Base-by-base conservation (phyloP, 2,329 filamentous ascomycete species). In the Mollisiaceae sp. region DNA sequence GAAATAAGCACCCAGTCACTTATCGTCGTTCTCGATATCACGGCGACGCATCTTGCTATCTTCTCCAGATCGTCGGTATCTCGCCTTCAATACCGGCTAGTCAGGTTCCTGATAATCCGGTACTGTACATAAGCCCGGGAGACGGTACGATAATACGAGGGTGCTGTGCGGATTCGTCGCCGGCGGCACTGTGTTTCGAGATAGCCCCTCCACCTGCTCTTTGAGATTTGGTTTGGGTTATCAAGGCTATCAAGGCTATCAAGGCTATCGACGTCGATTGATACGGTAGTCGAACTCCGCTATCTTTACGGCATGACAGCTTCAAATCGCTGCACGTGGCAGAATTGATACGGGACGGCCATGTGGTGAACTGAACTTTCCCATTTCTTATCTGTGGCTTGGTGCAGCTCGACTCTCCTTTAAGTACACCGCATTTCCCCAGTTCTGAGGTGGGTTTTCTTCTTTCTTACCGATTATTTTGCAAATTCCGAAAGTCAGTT, bases 361-460 rank as follows among this genome's bases (percentile, higher is more conserved):
- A 57, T 58, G 36, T 43, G 27, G 54, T 56, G 47, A 63, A 39
- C 27, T 47, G 60, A 54, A n/a, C 22, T 61, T 36, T 62, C 39
- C 60, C 41, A 50, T 64, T 61, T 32, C 68, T 71, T 70, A 71
- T 71, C 69, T 68, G 60, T 69, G 66, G 66, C 66, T 67, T 65
- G 50, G 52, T 15, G 9, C 18, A 12, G 43, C 43, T 55, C 11
- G 36, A 57, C 47, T 55, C 47, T 38, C 65, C 43, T 62, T 71
- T 62, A 71, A 67, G 64, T 63, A 66, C 45, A 39, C 32, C 54
- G 22, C 54, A 32, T 54, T 35, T 38, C 60, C 56, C 65, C 50
- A 22, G 24, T 8, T 60, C 15, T 35, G 8, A 11, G 22, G n/a
- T 18, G 4, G 15, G 4, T 14, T 54, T 35, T 35, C 6, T 32